Evolutionary conservation across 768 basidiomycete species (phyloP), one percentile per base, ranked within the genome.

Genomic region (Pleurotus pulmonarius): DNA sequence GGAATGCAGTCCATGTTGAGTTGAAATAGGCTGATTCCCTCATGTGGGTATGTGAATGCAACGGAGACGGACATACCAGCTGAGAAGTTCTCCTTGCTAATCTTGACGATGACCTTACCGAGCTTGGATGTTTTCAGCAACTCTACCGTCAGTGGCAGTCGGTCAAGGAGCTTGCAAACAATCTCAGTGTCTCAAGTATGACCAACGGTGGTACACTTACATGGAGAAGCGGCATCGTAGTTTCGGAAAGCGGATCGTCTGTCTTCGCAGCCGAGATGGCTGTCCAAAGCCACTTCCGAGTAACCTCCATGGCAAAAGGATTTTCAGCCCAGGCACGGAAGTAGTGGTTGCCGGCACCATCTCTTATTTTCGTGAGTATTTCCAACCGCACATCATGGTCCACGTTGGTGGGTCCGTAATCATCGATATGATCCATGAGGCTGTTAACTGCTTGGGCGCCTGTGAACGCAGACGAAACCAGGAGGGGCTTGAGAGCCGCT

Each of bases 241-340:
- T 92, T 67, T 91, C 87, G 51, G 82, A 78, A 57, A 86, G 67
- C 59, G 78, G 72, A 55, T 66, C 73, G 56, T 86, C 84, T 56
- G 67, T 74, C 58, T 82, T 83, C 11, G 29, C 29, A 46, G 77
- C 80, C 25, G 78, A 75, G 56, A 83, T 81, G 20, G 82, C 88
- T 1, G 86, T 77, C 71, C 86, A 90, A 58, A 94, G 71, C 92
- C 92, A 94, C 61, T 90, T 88, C 48, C 88, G 80, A 43, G 88
- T 83, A 37, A 92, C 78, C 58, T 89, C 88, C 75, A 93, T 85
- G 15, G 90, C 92, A 39, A 70, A 68, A 44, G 65, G n/a, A 66
- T 89, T 91, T 67, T 91, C 90, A 13, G 83, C 80, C 90, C 91
- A 93, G 4, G 90, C 90, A 43, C 89, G 83, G 67, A 89, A 92